phyloP scores from a whole-genome alignment of 164 flowering plant species.

The Nymphaea thermarum region DNA sequence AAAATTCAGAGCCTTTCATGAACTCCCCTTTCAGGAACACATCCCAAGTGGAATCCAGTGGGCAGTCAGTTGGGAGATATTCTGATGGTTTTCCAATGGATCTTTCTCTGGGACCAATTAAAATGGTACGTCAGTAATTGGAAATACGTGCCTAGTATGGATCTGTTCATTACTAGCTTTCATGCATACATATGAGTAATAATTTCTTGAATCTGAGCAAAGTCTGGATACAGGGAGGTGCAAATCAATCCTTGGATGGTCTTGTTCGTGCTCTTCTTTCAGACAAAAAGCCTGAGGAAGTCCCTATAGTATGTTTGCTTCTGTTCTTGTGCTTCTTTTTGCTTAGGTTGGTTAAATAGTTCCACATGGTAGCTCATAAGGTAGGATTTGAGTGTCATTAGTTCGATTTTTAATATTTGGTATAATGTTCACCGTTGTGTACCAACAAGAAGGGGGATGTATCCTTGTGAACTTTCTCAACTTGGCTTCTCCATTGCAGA shows the following conservation, averaged over 20 bases:
- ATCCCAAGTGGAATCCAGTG: background rate
- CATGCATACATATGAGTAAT: background rate
- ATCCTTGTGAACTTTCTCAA: background rate
- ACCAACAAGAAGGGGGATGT: background rate
- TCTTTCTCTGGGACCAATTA: conserved; percentile 28
- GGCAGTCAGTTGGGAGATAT: background rate
- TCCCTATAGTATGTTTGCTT: conserved; percentile 50
- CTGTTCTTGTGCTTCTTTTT: background rate
- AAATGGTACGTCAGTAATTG: conserved; percentile 42
- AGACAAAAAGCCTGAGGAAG: conserved; percentile 88
- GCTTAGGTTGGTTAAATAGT: background rate
- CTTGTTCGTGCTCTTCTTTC: conserved; percentile 63
- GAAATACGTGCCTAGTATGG: background rate
- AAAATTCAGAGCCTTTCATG: conserved; percentile 76
- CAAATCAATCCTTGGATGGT: conserved; percentile 29
- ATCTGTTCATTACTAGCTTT: background rate
- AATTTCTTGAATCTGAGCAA: background rate
- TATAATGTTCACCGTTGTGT: too few relatives aligned
- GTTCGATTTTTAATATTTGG: background rate
- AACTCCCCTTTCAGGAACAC: conserved; percentile 37
- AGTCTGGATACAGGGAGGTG: conserved; percentile 29
- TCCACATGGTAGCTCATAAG: background rate
- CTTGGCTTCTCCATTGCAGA: conserved; percentile 22
- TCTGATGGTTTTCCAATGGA: conserved; percentile 1
- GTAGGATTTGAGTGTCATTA: background rate